phyloP scores from a whole-genome alignment of 495 filamentous ascomycete species.

The Haplographium delicatum region DNA sequence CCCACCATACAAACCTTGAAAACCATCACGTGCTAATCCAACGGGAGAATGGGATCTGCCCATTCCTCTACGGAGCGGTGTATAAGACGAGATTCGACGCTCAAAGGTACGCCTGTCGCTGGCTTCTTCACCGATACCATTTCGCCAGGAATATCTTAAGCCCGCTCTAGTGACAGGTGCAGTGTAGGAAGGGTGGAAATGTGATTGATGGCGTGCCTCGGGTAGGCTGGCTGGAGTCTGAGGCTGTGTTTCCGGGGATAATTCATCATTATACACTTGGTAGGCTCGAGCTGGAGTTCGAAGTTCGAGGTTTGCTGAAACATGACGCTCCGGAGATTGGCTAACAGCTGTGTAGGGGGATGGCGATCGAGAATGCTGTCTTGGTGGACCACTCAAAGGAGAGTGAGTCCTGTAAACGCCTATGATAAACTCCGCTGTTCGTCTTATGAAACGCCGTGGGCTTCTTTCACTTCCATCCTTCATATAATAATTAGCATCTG shows the following conservation, averaged over 20 bases:
- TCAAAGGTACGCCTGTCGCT: slow-evolving; percentile 4
- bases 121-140: background rate
- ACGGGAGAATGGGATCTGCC: slow-evolving; percentile 26
- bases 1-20: slow-evolving; percentile 40
- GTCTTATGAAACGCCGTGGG: slow-evolving; percentile 8
- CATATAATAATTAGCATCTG: background rate
- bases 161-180: slow-evolving; percentile 29
- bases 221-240: slow-evolving; percentile 51
- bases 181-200: slow-evolving; percentile 40
- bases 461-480: slow-evolving; percentile 8
- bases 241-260: slow-evolving; percentile 46
- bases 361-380: slow-evolving; percentile 21
- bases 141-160: background rate
- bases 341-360: slow-evolving; percentile 16
- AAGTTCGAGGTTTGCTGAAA: slow-evolving; percentile 1
- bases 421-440: slow-evolving; percentile 8
- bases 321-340: background rate
- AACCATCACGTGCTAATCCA: slow-evolving; percentile 33
- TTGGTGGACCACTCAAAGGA: slow-evolving; percentile 21
- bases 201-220: slow-evolving; percentile 44
- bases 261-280: slow-evolving; percentile 46
- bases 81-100: background rate
- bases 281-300: slow-evolving; percentile 18
- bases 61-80: background rate
- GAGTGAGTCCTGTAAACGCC: slow-evolving; percentile 29